Conservation (phyloP, 106 monocot genomes). For the Phalaenopsis aphrodite region DNA sequence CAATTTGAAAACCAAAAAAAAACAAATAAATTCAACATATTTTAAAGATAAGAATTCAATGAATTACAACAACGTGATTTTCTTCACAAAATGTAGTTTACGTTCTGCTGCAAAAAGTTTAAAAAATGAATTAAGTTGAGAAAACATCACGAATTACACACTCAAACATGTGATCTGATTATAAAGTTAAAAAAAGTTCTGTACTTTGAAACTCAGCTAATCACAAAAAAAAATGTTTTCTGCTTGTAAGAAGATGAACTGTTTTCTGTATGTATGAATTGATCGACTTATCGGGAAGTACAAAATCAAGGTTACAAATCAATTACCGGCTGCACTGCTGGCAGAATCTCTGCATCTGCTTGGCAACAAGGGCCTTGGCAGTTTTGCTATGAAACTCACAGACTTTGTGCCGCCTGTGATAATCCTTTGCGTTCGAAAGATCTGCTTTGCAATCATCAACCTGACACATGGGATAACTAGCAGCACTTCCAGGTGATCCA, state of each 20-base stretch:
- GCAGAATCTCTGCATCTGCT: conserved; percentile 98
- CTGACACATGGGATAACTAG: conserved; percentile 83
- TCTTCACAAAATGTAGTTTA: not conserved
- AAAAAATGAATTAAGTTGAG: not conserved
- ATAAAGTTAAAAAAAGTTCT: not conserved
- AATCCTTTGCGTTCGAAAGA: conserved; percentile 85
- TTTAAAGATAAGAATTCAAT: not conserved
- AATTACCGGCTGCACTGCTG: conserved; percentile 99
- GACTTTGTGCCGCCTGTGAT: conserved; percentile 95
- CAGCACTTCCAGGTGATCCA: conserved; percentile 43
- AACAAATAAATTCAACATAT: not conserved
- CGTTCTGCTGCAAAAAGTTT: not conserved
- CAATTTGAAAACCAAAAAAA: not conserved
- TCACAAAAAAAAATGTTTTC: not conserved
- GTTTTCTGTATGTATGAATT: not conserved
- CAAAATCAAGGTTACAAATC: not conserved
- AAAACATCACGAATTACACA: not conserved
- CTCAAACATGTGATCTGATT: not conserved
- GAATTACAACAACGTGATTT: not conserved
- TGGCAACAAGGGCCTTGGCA: conserved; percentile 71
- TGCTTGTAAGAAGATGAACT: not conserved
- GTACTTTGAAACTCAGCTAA: not conserved
- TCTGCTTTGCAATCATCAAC: conserved; percentile 89
- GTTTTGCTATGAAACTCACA: conserved; percentile 96
- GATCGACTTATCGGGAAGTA: not conserved